A percentile compares a stretch with the other conserved stretches of the same genome.
Conservation (phyloP, 208 protist genomes). For the Sergeia podlipaevii region DNA sequence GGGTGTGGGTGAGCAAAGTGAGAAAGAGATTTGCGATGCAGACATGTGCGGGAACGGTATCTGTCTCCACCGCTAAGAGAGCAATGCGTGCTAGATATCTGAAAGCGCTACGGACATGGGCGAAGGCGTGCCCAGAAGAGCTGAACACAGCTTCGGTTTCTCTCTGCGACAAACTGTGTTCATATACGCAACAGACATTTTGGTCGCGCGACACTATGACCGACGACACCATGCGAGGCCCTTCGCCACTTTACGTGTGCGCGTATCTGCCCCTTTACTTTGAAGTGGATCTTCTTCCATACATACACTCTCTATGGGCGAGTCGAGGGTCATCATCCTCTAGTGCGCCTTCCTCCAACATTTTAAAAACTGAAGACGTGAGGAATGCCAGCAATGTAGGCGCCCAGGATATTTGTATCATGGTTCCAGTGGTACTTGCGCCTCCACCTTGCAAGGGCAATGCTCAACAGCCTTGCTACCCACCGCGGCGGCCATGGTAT, state of each 20-base stretch:
- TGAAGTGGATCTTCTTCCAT: slow-evolving; percentile 57
- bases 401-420: slow-evolving; percentile 10
- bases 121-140: slow-evolving; percentile 26
- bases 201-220: slow-evolving; percentile 11
- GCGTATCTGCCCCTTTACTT: slow-evolving; percentile 74
- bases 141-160: slow-evolving; percentile 20
- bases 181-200: too few species aligned
- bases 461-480: neutral
- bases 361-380: neutral
- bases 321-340: neutral
- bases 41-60: neutral
- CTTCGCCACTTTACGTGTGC: slow-evolving; percentile 36
- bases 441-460: neutral
- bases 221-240: neutral
- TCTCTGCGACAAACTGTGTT: slow-evolving; percentile 38
- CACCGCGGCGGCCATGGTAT: neutral
- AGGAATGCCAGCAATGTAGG: too few species aligned
- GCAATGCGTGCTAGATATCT: slow-evolving; percentile 34
- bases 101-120: slow-evolving; percentile 26
- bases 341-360: neutral
- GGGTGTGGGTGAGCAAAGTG: too few species aligned
- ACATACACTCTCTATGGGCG: slow-evolving; percentile 54
- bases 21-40: slow-evolving; percentile 9
- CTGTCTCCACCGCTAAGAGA: slow-evolving; percentile 18
- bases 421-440: slow-evolving; percentile 20